These are phyloP conservation scores for Chamaecrista fasciculata DNA, from an alignment of 306 rosid genomes.

Conservation along the genomic window DNA sequence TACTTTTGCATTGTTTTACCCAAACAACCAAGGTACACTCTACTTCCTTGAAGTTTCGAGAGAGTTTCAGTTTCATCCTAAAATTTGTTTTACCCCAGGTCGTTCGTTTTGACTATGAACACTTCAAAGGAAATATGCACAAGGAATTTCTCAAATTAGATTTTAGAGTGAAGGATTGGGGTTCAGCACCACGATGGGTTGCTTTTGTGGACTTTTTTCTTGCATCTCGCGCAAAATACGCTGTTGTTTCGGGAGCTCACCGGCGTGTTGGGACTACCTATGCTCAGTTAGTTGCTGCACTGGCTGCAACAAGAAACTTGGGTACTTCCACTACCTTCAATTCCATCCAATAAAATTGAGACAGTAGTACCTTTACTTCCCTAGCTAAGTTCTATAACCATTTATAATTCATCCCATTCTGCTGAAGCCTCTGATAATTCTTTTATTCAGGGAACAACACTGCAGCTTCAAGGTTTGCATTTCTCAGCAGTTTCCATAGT, in stretches of 20 bases:
- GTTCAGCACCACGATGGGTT: conserved; percentile 98
- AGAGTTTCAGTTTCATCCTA: no score
- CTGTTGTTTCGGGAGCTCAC: conserved; percentile 87
- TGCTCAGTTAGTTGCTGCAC: conserved; percentile 93
- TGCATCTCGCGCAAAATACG: conserved; percentile 80
- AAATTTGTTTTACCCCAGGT: conserved; percentile 69
- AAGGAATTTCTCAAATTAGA: conserved; percentile 47
- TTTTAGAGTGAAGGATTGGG: conserved; percentile 97
- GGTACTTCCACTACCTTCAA: conserved; percentile 38
- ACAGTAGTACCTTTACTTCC: no score
- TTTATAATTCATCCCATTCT: background rate
- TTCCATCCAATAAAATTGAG: no score
- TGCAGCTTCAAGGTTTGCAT: conserved; percentile 53
- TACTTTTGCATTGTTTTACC: conserved; percentile 4
- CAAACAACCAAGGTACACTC: background rate
- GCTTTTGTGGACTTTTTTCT: conserved; percentile 98
- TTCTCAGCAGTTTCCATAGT: conserved; percentile 85
- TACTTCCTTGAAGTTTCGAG: no score
- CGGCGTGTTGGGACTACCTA: conserved; percentile 95
- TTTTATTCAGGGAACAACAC: conserved; percentile 53
- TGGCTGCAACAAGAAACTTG: conserved; percentile 75
- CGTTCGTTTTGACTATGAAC: conserved; percentile 78
- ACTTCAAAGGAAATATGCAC: conserved; percentile 63
- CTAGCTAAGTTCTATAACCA: background rate
- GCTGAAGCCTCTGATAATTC: conserved; percentile 9